These are phyloP conservation scores for Colletotrichum gloeosporioides DNA, from an alignment of 2,329 filamentous ascomycete species.

Conservation along the genomic window DNA sequence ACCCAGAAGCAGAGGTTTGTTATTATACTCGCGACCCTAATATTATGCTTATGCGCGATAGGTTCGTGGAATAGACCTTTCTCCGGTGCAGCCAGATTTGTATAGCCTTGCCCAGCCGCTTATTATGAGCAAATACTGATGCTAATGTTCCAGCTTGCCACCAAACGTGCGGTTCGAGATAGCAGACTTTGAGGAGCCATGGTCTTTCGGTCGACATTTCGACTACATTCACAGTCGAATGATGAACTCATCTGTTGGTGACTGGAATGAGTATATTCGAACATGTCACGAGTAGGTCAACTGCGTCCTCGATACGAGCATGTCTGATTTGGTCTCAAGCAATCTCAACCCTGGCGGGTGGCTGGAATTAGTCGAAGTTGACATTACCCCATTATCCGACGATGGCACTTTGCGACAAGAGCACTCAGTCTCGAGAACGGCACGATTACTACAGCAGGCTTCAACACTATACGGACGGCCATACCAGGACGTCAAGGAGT, in stretches of 20 bases:
- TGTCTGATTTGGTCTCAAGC: neutral
- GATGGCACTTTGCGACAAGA: constrained; percentile 39
- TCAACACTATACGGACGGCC: constrained; percentile 32
- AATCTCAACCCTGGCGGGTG: constrained; percentile 32
- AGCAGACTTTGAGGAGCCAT: constrained; percentile 36
- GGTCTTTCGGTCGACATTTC: constrained; percentile 42
- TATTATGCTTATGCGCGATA: neutral
- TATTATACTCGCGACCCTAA: neutral
- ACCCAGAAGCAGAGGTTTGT: constrained; percentile 29
- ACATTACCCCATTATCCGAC: constrained; percentile 41
- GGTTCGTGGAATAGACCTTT: constrained; percentile 39
- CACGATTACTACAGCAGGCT: constrained; percentile 32
- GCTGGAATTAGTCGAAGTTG: constrained; percentile 47
- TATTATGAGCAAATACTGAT: neutral
- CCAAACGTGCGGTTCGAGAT: constrained; percentile 43
- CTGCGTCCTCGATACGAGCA: neutral
- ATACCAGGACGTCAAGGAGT: constrained; percentile 28
- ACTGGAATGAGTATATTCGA: constrained; percentile 57
- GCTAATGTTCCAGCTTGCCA: constrained; percentile 33
- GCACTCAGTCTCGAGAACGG: constrained; percentile 32
- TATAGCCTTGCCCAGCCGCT: neutral
- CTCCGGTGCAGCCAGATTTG: constrained; percentile 28
- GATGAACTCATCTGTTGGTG: constrained; percentile 57
- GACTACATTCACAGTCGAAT: constrained; percentile 65
- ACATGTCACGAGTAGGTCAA: constrained; percentile 43